phyloP scores from a whole-genome alignment of 176 grass and related monocot species.

The Alloteropsis semialata region DNA sequence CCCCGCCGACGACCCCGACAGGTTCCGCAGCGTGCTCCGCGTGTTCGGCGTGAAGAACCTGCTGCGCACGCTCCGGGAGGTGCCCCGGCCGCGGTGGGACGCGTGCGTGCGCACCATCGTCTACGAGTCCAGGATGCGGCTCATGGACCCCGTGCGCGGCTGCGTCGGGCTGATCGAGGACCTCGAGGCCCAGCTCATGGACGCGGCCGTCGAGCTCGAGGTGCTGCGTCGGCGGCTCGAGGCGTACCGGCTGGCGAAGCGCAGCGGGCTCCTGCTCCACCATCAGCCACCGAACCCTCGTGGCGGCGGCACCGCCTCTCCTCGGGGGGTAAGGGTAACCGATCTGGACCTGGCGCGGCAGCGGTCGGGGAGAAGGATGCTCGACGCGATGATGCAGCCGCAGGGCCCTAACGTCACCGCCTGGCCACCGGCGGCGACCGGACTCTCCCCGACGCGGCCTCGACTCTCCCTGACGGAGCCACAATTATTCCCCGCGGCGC shows the following conservation, averaged over 20 bases:
- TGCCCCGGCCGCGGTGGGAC: background rate
- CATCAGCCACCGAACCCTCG: background rate
- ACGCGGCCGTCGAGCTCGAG: conserved; percentile 2
- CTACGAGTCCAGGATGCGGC: conserved; percentile 23
- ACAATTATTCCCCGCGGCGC: background rate
- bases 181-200: background rate
- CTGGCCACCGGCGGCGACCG: background rate
- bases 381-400: background rate
- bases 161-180: background rate
- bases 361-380: no score
- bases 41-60: conserved; percentile 45
- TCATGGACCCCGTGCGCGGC: conserved; percentile 20
- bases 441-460: background rate
- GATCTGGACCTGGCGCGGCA: background rate
- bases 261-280: background rate
- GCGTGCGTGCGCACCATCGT: conserved; percentile 29
- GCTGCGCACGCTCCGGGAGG: background rate
- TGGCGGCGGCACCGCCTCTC: background rate
- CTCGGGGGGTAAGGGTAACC: background rate
- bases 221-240: background rate
- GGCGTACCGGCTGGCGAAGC: background rate
- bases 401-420: background rate
- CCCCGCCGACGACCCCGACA: background rate
- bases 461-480: background rate
- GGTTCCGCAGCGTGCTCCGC: conserved; percentile 29